These are phyloP conservation scores for Cyclotella sp. DNA, from an alignment of 108 stramenopile species.

Conservation along the genomic window DNA sequence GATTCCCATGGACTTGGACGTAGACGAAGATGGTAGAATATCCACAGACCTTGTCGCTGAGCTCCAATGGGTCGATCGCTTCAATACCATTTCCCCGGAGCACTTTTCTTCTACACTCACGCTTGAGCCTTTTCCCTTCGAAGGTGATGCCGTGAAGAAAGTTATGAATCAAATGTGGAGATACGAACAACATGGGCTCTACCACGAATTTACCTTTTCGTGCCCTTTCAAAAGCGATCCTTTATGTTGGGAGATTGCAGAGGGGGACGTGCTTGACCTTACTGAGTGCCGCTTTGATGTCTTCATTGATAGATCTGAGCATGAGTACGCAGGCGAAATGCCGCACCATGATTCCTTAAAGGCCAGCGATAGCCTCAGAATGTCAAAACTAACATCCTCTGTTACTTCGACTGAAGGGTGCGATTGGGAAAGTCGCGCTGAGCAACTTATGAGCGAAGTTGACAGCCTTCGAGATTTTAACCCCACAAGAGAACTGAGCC, in stretches of 20 bases:
- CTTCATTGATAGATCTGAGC: constrained; percentile 5
- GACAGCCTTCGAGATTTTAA: background rate
- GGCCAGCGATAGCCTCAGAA: background rate
- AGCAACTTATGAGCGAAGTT: constrained; percentile 10
- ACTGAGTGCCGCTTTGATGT: constrained; percentile 26
- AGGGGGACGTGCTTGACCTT: constrained; percentile 34
- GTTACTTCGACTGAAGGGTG: background rate
- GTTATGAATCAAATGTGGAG: constrained; percentile 24
- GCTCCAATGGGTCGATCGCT: constrained; percentile 11
- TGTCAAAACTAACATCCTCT: background rate
- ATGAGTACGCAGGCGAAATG: background rate
- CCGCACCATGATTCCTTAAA: background rate
- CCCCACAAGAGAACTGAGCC: background rate
- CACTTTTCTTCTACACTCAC: constrained; percentile 15
- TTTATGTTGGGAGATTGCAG: constrained; percentile 21
- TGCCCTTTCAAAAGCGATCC: constrained; percentile 25
- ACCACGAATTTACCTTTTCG: constrained; percentile 26
- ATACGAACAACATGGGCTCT: constrained; percentile 18
- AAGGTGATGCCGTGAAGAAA: constrained; percentile 12
- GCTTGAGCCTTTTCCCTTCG: constrained; percentile 30
- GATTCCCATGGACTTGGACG: constrained; percentile 7
- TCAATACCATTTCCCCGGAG: background rate
- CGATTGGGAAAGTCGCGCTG: constrained; percentile 33
- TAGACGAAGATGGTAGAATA: constrained; percentile 25
- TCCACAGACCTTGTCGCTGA: constrained; percentile 16